phyloP scores from a whole-genome alignment of 1,139 yeast species.

The Magnusiomyces sp. region DNA sequence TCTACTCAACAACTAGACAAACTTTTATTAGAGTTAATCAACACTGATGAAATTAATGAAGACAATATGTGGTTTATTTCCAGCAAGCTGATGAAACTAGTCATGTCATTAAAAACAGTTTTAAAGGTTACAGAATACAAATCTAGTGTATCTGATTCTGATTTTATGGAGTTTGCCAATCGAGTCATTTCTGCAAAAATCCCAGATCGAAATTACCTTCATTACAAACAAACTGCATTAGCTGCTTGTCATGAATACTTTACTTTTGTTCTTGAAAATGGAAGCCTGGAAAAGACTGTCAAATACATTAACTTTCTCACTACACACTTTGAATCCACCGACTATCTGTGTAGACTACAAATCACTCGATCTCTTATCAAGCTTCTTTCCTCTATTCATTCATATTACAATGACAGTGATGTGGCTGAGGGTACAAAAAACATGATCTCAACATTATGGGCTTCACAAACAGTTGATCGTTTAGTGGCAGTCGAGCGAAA shows the following conservation, averaged over 20 bases:
- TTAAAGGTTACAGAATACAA: no score
- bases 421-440: no score
- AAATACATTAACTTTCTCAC: slow-evolving; percentile 5
- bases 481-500: slow-evolving; percentile 57
- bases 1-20: no score
- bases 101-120: no score
- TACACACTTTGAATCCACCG: slow-evolving; percentile 13
- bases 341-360: slow-evolving; percentile 14
- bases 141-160: no score
- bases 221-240: background rate
- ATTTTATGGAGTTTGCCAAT: background rate
- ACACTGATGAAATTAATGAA: no score
- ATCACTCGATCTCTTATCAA: slow-evolving; percentile 11
- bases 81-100: no score
- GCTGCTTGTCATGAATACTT: background rate
- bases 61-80: no score
- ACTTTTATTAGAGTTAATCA: no score
- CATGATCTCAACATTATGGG: slow-evolving; percentile 40
- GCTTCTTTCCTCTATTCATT: background rate
- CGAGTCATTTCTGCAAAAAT: background rate
- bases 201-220: slow-evolving; percentile 2
- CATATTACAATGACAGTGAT: no score
- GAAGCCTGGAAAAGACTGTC: background rate
- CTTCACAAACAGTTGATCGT: slow-evolving; percentile 48
- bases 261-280: background rate